Conservation (phyloP, 345 rosid genomes). For the Microcos paniculata region DNA sequence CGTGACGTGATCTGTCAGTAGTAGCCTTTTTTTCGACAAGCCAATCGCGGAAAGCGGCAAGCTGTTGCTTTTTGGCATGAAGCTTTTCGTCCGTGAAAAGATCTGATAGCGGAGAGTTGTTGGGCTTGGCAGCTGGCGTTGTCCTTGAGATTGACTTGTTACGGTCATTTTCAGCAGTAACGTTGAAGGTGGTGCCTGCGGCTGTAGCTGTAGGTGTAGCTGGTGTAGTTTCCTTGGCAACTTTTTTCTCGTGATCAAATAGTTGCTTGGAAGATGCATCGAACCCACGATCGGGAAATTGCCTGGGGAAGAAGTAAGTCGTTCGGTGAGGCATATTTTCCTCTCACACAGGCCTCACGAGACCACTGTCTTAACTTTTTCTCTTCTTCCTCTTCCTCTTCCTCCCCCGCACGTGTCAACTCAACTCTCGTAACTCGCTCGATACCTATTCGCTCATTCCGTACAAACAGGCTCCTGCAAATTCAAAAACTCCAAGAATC, state of each 20-base stretch:
- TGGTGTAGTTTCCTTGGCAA: not conserved
- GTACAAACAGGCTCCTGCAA: conserved; percentile 4
- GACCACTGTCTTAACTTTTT: not conserved
- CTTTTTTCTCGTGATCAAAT: conserved; percentile 58
- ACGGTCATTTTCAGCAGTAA: conserved; percentile 29
- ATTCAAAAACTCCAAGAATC: not conserved
- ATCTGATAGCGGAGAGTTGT: conserved; percentile 44
- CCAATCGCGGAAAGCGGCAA: conserved; percentile 69
- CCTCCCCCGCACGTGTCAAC: not conserved
- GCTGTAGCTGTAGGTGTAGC: not conserved
- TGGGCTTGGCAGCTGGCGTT: conserved; percentile 6
- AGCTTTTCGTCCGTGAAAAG: conserved; percentile 52
- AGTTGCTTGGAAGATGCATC: conserved; percentile 45
- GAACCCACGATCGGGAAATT: conserved; percentile 78
- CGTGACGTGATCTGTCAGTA: conserved; percentile 33
- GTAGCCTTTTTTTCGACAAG: conserved; percentile 45
- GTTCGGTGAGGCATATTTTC: conserved; percentile 86
- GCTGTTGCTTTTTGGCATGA: conserved; percentile 55
- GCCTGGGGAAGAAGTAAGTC: conserved; percentile 98
- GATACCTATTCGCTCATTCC: not conserved
- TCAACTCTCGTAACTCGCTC: not conserved
- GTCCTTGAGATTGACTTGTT: conserved; percentile 27
- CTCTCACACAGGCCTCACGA: conserved; percentile 13
- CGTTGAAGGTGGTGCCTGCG: not conserved
- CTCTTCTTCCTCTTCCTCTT: not conserved